Percentiles rank a stretch among this genome's conserved stretches.
These are phyloP conservation scores for Ophiognomonia clavigignenti-juglandacearum DNA, from an alignment of 2,329 filamentous ascomycete genomes.

Conservation along the genomic window DNA sequence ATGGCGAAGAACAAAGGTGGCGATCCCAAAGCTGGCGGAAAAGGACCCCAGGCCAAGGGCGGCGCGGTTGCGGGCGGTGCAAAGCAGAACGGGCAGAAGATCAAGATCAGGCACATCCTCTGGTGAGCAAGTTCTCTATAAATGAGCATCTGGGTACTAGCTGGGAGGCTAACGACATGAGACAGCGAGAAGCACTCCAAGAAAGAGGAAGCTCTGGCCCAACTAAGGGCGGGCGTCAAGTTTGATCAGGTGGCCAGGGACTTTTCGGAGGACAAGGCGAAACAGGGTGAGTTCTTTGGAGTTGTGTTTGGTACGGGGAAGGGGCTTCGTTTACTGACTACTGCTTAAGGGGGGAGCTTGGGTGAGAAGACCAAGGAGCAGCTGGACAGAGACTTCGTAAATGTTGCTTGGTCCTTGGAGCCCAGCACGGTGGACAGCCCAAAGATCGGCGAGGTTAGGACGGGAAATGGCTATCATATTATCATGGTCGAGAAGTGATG, in stretches of 20 bases:
- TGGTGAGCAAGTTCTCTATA: conserved; percentile 31
- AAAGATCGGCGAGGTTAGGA: conserved; percentile 67
- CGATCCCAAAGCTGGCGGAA: conserved; percentile 15
- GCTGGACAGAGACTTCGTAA: conserved; percentile 65
- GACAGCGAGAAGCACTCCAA: conserved; percentile 74
- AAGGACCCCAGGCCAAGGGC: conserved; percentile 24
- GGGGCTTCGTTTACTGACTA: conserved; percentile 1
- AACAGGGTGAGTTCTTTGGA: conserved; percentile 43
- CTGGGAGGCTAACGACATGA: not conserved
- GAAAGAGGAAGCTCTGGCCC: conserved; percentile 69
- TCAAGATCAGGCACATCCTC: conserved; percentile 72
- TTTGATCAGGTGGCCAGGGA: conserved; percentile 72
- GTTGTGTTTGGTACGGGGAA: not conserved
- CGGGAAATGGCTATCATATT: conserved; percentile 72
- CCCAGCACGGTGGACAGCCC: conserved; percentile 60
- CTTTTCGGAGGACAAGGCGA: conserved; percentile 73
- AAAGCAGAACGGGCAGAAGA: conserved; percentile 57
- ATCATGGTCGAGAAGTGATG: conserved; percentile 66
- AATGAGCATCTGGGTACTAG: not conserved
- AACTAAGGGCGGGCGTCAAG: conserved; percentile 61
- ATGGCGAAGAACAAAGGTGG: conserved; percentile 33
- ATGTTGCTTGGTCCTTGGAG: conserved; percentile 65
- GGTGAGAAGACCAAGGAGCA: conserved; percentile 65
- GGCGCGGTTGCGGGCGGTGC: conserved; percentile 18
- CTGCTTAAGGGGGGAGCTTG: conserved; percentile 55